Conservation (phyloP, 805 yeast genomes). For the Monosporozyma solicola region DNA sequence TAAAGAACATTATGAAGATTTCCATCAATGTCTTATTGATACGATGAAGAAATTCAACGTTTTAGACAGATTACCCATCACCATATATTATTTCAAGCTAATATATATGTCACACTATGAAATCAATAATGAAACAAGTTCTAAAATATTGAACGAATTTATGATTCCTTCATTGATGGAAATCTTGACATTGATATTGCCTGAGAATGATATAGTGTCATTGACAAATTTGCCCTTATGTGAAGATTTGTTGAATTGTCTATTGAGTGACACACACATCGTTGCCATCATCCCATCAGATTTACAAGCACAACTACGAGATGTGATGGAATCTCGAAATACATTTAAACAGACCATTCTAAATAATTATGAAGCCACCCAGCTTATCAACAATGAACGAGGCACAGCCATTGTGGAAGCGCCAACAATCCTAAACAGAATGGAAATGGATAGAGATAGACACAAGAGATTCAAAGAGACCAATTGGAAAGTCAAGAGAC, state of each 20-base stretch:
- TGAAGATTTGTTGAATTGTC: neutral
- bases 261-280: neutral
- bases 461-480: constrained; percentile 78
- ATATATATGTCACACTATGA: neutral
- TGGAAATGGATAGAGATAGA: constrained; percentile 90
- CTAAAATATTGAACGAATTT: neutral
- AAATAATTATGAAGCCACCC: constrained; percentile 6
- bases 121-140: neutral
- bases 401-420: constrained; percentile 18
- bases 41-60: constrained; percentile 24
- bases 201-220: constrained; percentile 2
- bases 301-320: neutral
- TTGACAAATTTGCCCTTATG: constrained; percentile 1
- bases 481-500: constrained; percentile 47
- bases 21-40: constrained; percentile 28
- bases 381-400: neutral
- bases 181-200: constrained; percentile 1
- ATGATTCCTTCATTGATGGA: constrained; percentile 3
- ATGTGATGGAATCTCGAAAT: neutral
- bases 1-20: constrained; percentile 27
- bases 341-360: constrained; percentile 3
- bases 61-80: constrained; percentile 23
- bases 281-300: neutral
- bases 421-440: constrained; percentile 58
- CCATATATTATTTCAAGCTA: constrained; percentile 12